Percentiles rank a stretch among this genome's conserved stretches.
Evolutionary conservation across 306 rosid genomes (phyloP).

Genomic region (Albizia julibrissin): DNA sequence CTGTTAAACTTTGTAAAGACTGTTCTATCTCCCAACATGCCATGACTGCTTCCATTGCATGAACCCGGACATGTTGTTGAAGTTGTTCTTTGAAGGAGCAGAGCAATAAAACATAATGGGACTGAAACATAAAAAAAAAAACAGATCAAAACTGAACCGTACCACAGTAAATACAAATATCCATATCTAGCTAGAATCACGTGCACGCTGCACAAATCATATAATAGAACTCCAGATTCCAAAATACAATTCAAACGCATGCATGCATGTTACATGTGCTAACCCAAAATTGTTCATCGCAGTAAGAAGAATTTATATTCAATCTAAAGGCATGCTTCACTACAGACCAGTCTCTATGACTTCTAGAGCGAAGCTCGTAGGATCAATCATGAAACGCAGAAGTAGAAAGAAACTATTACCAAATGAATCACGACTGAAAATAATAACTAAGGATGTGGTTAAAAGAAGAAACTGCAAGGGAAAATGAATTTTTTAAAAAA

Average conservation of each 20-base stretch:
- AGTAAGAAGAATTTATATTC: neutral
- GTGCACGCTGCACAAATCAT: neutral
- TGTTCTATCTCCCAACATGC: conserved; percentile 99
- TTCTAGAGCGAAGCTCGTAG: neutral
- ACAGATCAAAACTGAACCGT: conserved; percentile 7
- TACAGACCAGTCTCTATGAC: neutral
- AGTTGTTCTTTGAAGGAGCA: conserved; percentile 95
- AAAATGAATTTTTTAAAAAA: neutral
- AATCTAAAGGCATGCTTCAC: neutral
- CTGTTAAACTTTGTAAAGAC: conserved; percentile 90
- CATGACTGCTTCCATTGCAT: conserved; percentile 98
- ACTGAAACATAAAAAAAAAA: conserved; percentile 49
- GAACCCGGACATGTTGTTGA: conserved; percentile 92
- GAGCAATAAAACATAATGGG: conserved; percentile 84
- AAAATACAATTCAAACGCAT: neutral
- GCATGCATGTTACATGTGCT: neutral
- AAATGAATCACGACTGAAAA: neutral
- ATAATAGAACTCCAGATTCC: neutral
- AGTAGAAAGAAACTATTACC: neutral
- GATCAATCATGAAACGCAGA: neutral
- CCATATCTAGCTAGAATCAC: neutral
- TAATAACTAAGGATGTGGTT: neutral
- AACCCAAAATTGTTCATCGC: neutral
- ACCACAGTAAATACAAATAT: neutral
- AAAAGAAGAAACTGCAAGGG: neutral